A percentile compares a stretch with the other conserved stretches of the same genome.
phyloP scores from a whole-genome alignment of 768 basidiomycete genomes.

The Hypholoma fasciculare region DNA sequence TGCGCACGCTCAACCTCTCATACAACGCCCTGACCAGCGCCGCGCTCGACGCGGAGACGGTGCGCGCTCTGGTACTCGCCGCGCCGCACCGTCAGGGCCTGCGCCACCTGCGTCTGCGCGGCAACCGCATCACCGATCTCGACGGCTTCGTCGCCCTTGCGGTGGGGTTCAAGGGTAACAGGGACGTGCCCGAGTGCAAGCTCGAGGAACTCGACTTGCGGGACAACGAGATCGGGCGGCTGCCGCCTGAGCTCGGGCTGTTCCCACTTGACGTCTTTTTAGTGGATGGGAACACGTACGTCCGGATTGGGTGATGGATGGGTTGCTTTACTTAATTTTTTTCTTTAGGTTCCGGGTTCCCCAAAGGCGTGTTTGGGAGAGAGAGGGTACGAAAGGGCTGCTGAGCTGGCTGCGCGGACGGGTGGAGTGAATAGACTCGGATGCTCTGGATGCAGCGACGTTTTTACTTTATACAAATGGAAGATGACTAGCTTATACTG shows the following conservation, averaged over 20 bases:
- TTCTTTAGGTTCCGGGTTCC: constrained; percentile 74
- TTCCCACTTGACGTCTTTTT: constrained; percentile 78
- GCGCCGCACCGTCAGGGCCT: constrained; percentile 52
- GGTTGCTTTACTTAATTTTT: not conserved
- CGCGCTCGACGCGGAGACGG: constrained; percentile 46
- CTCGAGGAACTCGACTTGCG: constrained; percentile 82
- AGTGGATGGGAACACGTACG: constrained; percentile 84
- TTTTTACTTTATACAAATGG: no score
- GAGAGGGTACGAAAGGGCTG: constrained; percentile 82
- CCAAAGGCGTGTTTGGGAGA: constrained; percentile 79
- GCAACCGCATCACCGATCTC: constrained; percentile 64
- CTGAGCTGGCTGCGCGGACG: constrained; percentile 78
- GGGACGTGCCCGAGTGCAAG: constrained; percentile 66
- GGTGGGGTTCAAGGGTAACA: constrained; percentile 63
- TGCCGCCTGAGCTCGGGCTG: constrained; percentile 71
- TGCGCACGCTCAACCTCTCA: constrained; percentile 72
- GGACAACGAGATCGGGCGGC: constrained; percentile 75
- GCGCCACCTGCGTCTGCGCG: constrained; percentile 63
- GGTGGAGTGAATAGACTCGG: constrained; percentile 44
- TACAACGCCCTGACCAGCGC: constrained; percentile 66
- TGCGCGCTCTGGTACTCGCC: constrained; percentile 54
- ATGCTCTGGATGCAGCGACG: no score
- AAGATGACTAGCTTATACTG: not conserved
- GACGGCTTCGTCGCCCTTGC: constrained; percentile 64
- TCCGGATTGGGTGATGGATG: constrained; percentile 15